Conservation (phyloP, 441 rosid genomes). For the Gossypium gossypioides region DNA sequence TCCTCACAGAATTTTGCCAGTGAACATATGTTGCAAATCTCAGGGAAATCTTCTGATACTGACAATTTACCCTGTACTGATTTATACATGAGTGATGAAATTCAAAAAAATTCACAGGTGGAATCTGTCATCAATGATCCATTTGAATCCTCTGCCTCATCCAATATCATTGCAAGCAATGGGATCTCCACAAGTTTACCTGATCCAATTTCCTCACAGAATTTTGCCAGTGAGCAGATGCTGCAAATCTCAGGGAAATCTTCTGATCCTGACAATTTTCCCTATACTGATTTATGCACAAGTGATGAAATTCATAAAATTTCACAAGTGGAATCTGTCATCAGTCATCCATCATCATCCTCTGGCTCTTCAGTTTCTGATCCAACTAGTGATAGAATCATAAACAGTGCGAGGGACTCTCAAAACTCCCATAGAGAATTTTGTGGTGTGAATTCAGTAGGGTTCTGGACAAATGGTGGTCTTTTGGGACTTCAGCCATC, state of each 20-base stretch:
- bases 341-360: slow-evolving; percentile 24
- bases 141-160: slow-evolving; percentile 24
- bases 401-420: slow-evolving; percentile 18
- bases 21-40: slow-evolving; percentile 8
- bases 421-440: slow-evolving; percentile 34
- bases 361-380: slow-evolving; percentile 25
- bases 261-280: slow-evolving; percentile 28
- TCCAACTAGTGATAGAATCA: slow-evolving; percentile 21
- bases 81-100: slow-evolving; percentile 21
- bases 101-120: slow-evolving; percentile 20
- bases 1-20: neutral
- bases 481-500: slow-evolving; percentile 85
- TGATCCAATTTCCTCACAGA: slow-evolving; percentile 2
- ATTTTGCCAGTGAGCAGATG: neutral
- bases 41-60: slow-evolving; percentile 25
- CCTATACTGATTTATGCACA: slow-evolving; percentile 15
- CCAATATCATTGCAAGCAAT: slow-evolving; percentile 15
- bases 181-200: slow-evolving; percentile 18
- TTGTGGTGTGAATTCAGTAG: slow-evolving; percentile 29
- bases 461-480: slow-evolving; percentile 85
- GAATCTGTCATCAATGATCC: slow-evolving; percentile 23
- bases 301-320: slow-evolving; percentile 22
- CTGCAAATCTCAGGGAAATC: slow-evolving; percentile 18
- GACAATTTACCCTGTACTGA: slow-evolving; percentile 21
- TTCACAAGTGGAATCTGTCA: slow-evolving; percentile 24